Percentiles rank a stretch among this genome's conserved stretches.
Evolutionary conservation across 768 basidiomycete genomes (phyloP).

Genomic region (Suillus discolor): DNA sequence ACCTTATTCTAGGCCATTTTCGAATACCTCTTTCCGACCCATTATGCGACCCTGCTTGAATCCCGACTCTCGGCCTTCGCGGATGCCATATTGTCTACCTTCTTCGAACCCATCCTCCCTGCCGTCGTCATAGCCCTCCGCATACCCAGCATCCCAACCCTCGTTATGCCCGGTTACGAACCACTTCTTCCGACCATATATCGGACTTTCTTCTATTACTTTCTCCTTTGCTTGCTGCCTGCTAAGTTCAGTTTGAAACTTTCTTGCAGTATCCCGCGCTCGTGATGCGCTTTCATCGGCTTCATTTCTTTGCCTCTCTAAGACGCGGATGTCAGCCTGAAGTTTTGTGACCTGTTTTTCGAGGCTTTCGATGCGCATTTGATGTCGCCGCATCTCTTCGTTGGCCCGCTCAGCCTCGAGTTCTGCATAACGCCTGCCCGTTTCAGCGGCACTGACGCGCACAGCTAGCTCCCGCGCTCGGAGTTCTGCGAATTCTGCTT

Average conservation of each 20-base stretch:
- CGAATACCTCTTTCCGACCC: constrained; percentile 33
- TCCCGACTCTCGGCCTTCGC: constrained; percentile 38
- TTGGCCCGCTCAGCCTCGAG: constrained; percentile 42
- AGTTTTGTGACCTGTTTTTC: constrained; percentile 46
- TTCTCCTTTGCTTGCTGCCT: constrained; percentile 48
- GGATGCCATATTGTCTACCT: constrained; percentile 44
- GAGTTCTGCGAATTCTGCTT: constrained; percentile 56
- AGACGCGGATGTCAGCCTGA: constrained; percentile 28
- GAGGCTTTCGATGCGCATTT: constrained; percentile 47
- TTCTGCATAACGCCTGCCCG: constrained; percentile 40
- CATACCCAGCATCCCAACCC: constrained; percentile 48
- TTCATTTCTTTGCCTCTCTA: constrained; percentile 40
- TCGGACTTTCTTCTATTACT: constrained; percentile 44
- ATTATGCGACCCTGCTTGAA: constrained; percentile 33
- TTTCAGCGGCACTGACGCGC: constrained; percentile 44
- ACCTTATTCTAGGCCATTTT: constrained; percentile 41
- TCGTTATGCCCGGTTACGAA: constrained; percentile 47
- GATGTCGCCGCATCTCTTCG: constrained; percentile 49
- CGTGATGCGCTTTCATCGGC: constrained; percentile 47
- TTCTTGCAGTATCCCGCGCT: constrained; percentile 45
- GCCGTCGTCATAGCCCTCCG: constrained; percentile 50
- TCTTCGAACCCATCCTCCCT: constrained; percentile 42
- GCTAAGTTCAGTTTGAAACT: constrained; percentile 45
- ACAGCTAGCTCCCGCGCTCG: constrained; percentile 43
- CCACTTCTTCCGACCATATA: constrained; percentile 43